These are phyloP conservation scores for Paulownia fortunei DNA, from an alignment of 257 asterid species.

Conservation along the genomic window DNA sequence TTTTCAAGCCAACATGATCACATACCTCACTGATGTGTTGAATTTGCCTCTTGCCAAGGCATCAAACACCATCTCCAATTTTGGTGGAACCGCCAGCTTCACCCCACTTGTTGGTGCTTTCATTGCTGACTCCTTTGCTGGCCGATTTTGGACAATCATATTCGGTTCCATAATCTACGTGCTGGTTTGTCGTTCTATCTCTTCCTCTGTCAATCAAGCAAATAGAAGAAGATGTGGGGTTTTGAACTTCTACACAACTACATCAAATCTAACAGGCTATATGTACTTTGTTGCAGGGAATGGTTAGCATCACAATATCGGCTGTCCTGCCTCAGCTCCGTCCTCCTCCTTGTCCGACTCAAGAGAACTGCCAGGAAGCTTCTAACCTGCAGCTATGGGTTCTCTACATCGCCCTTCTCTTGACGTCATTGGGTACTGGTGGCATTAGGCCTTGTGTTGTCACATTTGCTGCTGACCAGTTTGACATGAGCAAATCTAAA, in stretches of 20 bases:
- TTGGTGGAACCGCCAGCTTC: slow-evolving; percentile 70
- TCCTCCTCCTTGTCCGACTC: slow-evolving; percentile 83
- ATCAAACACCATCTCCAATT: slow-evolving; percentile 71
- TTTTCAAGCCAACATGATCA: slow-evolving; percentile 81
- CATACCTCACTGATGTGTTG: slow-evolving; percentile 71
- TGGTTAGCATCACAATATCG: slow-evolving; percentile 68
- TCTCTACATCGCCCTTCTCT: slow-evolving; percentile 65
- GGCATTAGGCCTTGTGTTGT: slow-evolving; percentile 84
- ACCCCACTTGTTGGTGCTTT: slow-evolving; percentile 80
- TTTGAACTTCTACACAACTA: background rate
- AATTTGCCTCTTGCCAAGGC: slow-evolving; percentile 88
- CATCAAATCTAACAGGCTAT: background rate
- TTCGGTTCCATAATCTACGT: slow-evolving; percentile 64
- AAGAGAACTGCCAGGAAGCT: slow-evolving; percentile 75
- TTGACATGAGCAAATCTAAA: slow-evolving; percentile 67
- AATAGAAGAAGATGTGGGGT: background rate
- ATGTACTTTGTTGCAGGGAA: slow-evolving; percentile 52
- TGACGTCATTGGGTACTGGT: slow-evolving; percentile 76
- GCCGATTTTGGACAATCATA: slow-evolving; percentile 79
- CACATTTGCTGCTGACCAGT: slow-evolving; percentile 84
- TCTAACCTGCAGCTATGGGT: slow-evolving; percentile 61
- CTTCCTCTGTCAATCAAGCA: no score
- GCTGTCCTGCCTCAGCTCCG: slow-evolving; percentile 69
- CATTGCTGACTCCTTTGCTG: slow-evolving; percentile 74
- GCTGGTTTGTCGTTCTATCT: slow-evolving; percentile 43